Conservation (phyloP, 345 rosid species). For the Dipteronia sinensis region DNA sequence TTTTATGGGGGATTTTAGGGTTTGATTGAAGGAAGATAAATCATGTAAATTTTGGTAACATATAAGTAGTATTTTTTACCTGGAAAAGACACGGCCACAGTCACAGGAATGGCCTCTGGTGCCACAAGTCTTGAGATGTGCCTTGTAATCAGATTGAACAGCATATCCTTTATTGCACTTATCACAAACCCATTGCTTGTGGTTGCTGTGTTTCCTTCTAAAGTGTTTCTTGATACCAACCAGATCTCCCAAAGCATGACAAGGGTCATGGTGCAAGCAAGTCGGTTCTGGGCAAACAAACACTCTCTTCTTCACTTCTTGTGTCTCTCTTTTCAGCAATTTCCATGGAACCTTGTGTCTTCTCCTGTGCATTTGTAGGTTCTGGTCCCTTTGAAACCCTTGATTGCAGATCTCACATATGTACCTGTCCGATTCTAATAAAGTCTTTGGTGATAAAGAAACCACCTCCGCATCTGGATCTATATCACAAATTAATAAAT, state of each 20-base stretch:
- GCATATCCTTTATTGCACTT: constrained; percentile 83
- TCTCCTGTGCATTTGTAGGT: constrained; percentile 86
- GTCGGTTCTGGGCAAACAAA: constrained; percentile 80
- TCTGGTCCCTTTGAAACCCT: constrained; percentile 89
- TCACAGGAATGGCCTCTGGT: constrained; percentile 89
- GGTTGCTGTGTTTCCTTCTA: constrained; percentile 76
- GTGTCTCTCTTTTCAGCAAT: constrained; percentile 70
- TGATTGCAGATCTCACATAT: constrained; percentile 91
- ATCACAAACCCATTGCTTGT: constrained; percentile 82
- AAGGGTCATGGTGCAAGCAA: constrained; percentile 84
- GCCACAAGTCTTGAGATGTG: constrained; percentile 89
- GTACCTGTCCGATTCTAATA: constrained; percentile 77
- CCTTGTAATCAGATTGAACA: constrained; percentile 88
- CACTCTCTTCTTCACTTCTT: constrained; percentile 71
- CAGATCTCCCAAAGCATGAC: constrained; percentile 84
- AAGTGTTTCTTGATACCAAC: constrained; percentile 85
- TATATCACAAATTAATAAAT: constrained; percentile 14
- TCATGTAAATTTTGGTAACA: constrained; percentile 1
- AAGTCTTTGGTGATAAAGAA: constrained; percentile 69
- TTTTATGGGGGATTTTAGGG: constrained; percentile 3
- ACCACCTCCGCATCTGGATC: constrained; percentile 95
- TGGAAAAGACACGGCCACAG: constrained; percentile 92
- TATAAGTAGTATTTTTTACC: constrained; percentile 26
- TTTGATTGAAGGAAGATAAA: constrained; percentile 2
- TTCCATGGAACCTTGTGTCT: constrained; percentile 92